A percentile compares a stretch with the other conserved stretches of the same genome.
Evolutionary conservation across 2,329 filamentous ascomycete species (phyloP).

Genomic region (Nigrograna mackinnonii): DNA sequence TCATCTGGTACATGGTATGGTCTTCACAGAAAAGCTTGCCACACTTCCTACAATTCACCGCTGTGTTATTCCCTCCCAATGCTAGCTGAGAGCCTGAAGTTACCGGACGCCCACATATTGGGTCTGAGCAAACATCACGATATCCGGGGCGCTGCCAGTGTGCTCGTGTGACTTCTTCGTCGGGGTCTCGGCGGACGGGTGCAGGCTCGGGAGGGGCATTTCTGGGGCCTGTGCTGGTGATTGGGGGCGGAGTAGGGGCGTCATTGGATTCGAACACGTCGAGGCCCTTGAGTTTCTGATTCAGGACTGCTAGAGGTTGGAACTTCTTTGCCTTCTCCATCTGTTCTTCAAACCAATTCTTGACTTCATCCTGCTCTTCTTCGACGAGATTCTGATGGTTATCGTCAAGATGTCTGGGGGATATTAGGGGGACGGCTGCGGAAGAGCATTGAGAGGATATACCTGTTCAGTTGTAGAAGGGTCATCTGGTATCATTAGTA

Average conservation of each 20-base stretch:
- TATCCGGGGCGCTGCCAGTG: slow-evolving; percentile 85
- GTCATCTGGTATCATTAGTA: slow-evolving; percentile 67
- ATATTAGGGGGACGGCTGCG: slow-evolving; percentile 13
- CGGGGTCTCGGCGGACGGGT: slow-evolving; percentile 66
- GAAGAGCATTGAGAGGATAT: slow-evolving; percentile 11
- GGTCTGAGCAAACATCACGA: slow-evolving; percentile 84
- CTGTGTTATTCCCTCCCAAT: slow-evolving; percentile 78
- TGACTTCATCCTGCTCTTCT: slow-evolving; percentile 89
- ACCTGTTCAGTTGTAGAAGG: slow-evolving; percentile 80
- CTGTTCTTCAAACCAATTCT: slow-evolving; percentile 95
- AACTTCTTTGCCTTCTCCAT: slow-evolving; percentile 92
- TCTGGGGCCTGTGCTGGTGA: slow-evolving; percentile 28
- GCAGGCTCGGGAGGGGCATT: slow-evolving; percentile 29
- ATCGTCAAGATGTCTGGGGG: slow-evolving; percentile 76
- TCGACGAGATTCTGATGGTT: slow-evolving; percentile 87
- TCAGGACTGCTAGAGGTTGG: slow-evolving; percentile 86
- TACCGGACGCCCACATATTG: slow-evolving; percentile 66
- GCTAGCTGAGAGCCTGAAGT: slow-evolving; percentile 54
- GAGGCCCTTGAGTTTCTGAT: slow-evolving; percentile 89
- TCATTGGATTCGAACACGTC: slow-evolving; percentile 96
- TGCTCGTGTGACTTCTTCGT: slow-evolving; percentile 82
- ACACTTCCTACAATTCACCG: slow-evolving; percentile 91
- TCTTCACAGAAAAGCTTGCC: slow-evolving; percentile 94
- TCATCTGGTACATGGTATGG: slow-evolving; percentile 99
- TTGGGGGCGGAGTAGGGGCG: slow-evolving; percentile 50